These are phyloP conservation scores for Paragyromitra xinjiangensis DNA, from an alignment of 495 filamentous ascomycete genomes.

Conservation along the genomic window DNA sequence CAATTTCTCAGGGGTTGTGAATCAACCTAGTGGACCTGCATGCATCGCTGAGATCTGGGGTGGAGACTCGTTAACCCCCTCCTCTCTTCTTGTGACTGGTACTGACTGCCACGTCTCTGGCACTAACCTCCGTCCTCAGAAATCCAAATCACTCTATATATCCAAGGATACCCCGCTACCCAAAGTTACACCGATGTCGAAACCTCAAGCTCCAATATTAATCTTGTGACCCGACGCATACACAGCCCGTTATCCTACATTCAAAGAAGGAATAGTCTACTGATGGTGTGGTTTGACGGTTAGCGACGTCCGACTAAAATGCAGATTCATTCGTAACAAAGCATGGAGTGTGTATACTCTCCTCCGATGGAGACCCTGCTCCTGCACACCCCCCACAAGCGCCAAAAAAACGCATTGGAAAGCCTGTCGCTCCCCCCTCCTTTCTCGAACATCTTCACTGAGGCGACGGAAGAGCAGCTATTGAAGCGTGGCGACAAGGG, in stretches of 20 bases:
- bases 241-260: slow-evolving; percentile 32
- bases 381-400: slow-evolving; percentile 46
- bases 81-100: slow-evolving; percentile 23
- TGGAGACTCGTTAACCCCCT: slow-evolving; percentile 21
- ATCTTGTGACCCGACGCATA: slow-evolving; percentile 51
- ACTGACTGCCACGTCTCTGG: slow-evolving; percentile 41
- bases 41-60: slow-evolving; percentile 46
- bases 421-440: slow-evolving; percentile 51
- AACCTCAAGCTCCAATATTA: slow-evolving; percentile 51
- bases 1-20: slow-evolving; percentile 35
- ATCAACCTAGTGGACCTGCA: slow-evolving; percentile 48
- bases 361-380: slow-evolving; percentile 43
- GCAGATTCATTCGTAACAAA: slow-evolving; percentile 44
- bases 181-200: slow-evolving; percentile 50
- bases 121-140: slow-evolving; percentile 31
- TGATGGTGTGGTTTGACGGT: slow-evolving; percentile 52
- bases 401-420: slow-evolving; percentile 50
- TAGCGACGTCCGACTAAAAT: slow-evolving; percentile 54
- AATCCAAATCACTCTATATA: slow-evolving; percentile 48
- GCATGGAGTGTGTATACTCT: slow-evolving; percentile 34
- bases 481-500: slow-evolving; percentile 51
- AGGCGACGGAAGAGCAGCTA: slow-evolving; percentile 48
- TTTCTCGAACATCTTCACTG: slow-evolving; percentile 53
- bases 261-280: slow-evolving; percentile 41
- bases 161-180: slow-evolving; percentile 54